Evolutionary conservation across 2,329 filamentous ascomycete species (phyloP), one percentile per base, ranked within the genome.

Genomic region (Pseudonectria buxi): DNA sequence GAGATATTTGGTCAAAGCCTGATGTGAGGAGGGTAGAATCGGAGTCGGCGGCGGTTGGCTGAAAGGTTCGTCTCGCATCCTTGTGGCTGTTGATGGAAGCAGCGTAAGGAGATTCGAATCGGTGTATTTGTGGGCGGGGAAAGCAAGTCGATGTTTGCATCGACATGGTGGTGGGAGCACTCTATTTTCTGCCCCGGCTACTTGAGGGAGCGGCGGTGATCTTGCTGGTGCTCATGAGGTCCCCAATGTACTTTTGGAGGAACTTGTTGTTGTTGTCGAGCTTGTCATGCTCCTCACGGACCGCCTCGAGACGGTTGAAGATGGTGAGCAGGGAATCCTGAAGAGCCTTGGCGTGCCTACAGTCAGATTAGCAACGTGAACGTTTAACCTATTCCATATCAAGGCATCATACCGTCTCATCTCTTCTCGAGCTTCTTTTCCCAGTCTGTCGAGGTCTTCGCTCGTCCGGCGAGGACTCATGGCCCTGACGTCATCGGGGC

Each of bases 251-350:
- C 61, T 95, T 95, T 62, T 96, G 90, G 31, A 98, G 67, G 56
- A 96, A 95, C 55, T 88, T 90, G 72, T 98, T 98, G 61, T 95
- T 89, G 61, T 76, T 92, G 62, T 96, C 89, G 36, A 98, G 78
- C 64, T 95, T 95, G 65, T 95, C 87, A 57, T 98, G 89, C 57
- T 96, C 90, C 50, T 85, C 83, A 61, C 88, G 86, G 45, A 96
- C 89, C 22, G 86, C 86, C 57, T 98, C 92, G 58, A 96, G 94
- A 33, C 88, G 84, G 62, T 95, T 86, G 47, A 95, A 87, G 28
- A 96, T 83, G 44, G 83, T 86, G 43, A 94, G 72, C 24, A 98
- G 77, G 18, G 87, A 94, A 35, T 88, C 86, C 63, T 98, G 92
- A 18, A 96, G 70, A 30, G 79, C 77, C 61, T 87, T 86, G 40